Evolutionary conservation across 1,139 yeast species (phyloP), one percentile per base, ranked within the genome.

Genomic region (Diutina rugosa): DNA sequence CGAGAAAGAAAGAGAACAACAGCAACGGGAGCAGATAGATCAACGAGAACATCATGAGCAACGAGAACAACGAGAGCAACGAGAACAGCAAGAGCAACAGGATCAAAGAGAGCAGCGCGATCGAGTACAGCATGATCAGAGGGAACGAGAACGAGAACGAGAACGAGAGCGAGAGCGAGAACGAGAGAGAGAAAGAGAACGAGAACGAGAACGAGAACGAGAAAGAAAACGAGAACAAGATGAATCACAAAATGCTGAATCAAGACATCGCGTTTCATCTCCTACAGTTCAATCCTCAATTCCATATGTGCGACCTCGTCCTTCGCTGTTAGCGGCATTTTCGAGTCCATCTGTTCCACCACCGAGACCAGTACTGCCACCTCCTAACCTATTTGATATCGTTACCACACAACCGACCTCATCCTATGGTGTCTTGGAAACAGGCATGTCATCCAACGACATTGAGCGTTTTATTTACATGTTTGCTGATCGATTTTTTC

Each of bases 401-500:
- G 53, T 49, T 9, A 49, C 53, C 7, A n/a, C 53, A 16, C 41
- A 21, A 16, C 29, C 14, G 41, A 35, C 41, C n/a, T 35, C 41
- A 10, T 35, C 41, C 14, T 35, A 35, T 44, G 46, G 46, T 9
- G 12, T 10, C 46, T 10, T 14, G 7, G 56, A 56, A 7, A 63
- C 59, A 57, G 62, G 63, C 28, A 69, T 74, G n/a, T 67, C 67
- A 55, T 73, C 78, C 3, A 64, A 70, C 8, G 82, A 77, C 59
- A 76, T 79, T 56, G 82, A 79, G 61, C 65, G 76, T 55, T 77
- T 79, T 56, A 70, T 79, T 51, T 77, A 73, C 61, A 71, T 75
- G 64, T 76, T 75, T 66, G 81, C 80, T 2, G 82, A 77, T 60
- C 63, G 72, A 44, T 79, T 78, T 60, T 79, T 79, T 64, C 72